Percentiles rank a stretch among this genome's conserved stretches.
phyloP scores from a whole-genome alignment of 768 basidiomycete genomes.

The Solioccasus polychromus region DNA sequence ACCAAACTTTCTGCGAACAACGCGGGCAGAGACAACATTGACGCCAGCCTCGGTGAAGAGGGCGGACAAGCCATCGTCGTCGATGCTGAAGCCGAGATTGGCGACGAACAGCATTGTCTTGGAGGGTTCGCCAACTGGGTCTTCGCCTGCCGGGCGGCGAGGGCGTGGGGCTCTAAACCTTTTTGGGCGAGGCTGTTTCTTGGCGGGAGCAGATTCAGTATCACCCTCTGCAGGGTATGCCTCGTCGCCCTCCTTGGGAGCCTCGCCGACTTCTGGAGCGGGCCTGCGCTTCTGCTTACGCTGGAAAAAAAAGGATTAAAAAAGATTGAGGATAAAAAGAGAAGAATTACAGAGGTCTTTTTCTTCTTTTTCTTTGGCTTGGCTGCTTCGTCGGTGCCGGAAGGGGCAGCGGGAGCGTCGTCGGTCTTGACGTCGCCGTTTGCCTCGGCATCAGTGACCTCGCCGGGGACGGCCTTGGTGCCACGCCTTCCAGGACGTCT shows the following conservation, averaged over 20 bases:
- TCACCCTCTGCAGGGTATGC: slow-evolving; percentile 37
- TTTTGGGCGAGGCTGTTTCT: slow-evolving; percentile 49
- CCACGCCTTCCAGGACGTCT: slow-evolving; percentile 85
- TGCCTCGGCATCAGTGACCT: slow-evolving; percentile 87
- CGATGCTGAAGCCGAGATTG: slow-evolving; percentile 94
- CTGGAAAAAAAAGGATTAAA: slow-evolving; percentile 35
- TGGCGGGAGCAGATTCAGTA: slow-evolving; percentile 34
- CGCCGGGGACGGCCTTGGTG: slow-evolving; percentile 81
- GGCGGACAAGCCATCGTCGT: slow-evolving; percentile 74
- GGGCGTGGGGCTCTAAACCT: slow-evolving; percentile 57
- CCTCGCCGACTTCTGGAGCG: slow-evolving; percentile 34
- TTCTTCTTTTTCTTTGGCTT: slow-evolving; percentile 83
- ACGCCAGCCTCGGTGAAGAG: slow-evolving; percentile 89
- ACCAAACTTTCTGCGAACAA: slow-evolving; percentile 84
- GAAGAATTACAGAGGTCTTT: slow-evolving; percentile 49
- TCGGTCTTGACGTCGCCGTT: slow-evolving; percentile 69
- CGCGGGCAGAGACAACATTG: slow-evolving; percentile 79
- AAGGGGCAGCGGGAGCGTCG: slow-evolving; percentile 47
- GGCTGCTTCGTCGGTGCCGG: slow-evolving; percentile 52
- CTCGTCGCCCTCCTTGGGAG: slow-evolving; percentile 26
- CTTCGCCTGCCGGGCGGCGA: slow-evolving; percentile 73
- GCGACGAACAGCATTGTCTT: slow-evolving; percentile 92
- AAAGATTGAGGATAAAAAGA: not conserved
- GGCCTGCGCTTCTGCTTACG: slow-evolving; percentile 49
- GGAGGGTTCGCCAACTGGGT: slow-evolving; percentile 84